Base-by-base conservation (phyloP, 768 basidiomycete genomes). In the Pisolithus orientalis region DNA sequence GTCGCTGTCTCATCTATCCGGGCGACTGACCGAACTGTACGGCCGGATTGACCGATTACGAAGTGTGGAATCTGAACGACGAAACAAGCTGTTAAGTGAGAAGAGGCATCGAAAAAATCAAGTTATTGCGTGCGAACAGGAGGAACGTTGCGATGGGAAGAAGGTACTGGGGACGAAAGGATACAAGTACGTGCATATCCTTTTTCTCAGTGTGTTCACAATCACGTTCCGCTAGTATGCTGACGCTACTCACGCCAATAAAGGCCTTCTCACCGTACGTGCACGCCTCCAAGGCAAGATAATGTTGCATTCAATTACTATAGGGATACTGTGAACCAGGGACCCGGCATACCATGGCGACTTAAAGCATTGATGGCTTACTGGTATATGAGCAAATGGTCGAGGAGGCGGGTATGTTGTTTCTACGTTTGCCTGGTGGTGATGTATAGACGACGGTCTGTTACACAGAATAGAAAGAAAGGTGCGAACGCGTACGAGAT, bases 21-120 rank as follows among this genome's bases (percentile, higher is more conserved):
- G n/a, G 21, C 44, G 31, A 48, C 29, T 43, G 44, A 45, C 25
- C 28, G 9, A 21, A 29, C 39, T 39, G 21, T 54, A 44, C 61
- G 96, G 94, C 90, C 60, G 91, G 92, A 49, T 69, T 97, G 66
- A 88, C 89, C 24, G 93, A 97, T 73, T 97, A 97, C 65, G 94
- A 97, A 72, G 84, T 94, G 45, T 84, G 95, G 27, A 95, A 97
- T 66, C 63, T 97, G 40, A 99, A 99, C 65, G 94, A 98, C 67
- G 94, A 97, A 62, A 98, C 76, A 90, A 86, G 64, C 73, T 96
- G 14, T 73, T 99, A 78, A 80, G 94, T 29, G 95, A 99, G 72
- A 97, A 98, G 67, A 72, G 87, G 40, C 94, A 97, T 69, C 97
- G 93, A 91, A 94, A 98, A 73, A 94, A 94, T 59, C 94, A 96